Evolutionary conservation across 768 basidiomycete species (phyloP).

Genomic region (Leccinellum albellum): DNA sequence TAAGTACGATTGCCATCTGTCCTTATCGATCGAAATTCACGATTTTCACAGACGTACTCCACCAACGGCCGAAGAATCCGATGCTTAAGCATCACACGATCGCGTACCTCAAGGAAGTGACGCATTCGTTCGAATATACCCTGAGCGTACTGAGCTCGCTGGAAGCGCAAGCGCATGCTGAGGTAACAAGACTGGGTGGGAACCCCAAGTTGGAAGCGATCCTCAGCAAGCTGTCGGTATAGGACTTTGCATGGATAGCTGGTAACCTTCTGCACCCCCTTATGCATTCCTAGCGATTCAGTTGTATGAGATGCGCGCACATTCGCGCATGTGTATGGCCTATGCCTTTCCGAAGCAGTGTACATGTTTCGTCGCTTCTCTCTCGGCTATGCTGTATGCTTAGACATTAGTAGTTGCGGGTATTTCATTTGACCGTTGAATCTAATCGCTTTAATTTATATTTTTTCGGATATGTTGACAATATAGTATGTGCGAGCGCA

Average conservation of each 20-base stretch:
- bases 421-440: not conserved
- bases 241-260: not conserved
- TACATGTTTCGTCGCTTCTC: not conserved
- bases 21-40: not conserved
- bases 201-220: slow-evolving; percentile 60
- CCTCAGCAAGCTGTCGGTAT: slow-evolving; percentile 46
- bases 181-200: slow-evolving; percentile 74
- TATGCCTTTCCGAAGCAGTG: not conserved
- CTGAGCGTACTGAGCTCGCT: slow-evolving; percentile 61
- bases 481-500: not conserved
- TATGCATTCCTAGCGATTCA: not conserved
- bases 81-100: slow-evolving; percentile 81
- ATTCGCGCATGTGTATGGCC: not conserved
- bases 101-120: slow-evolving; percentile 68
- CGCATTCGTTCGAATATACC: slow-evolving; percentile 87
- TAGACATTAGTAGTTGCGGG: not conserved
- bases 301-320: not conserved
- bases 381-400: not conserved
- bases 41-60: slow-evolving; percentile 68
- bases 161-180: slow-evolving; percentile 61
- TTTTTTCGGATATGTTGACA: not conserved
- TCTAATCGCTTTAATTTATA: not conserved
- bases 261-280: not conserved
- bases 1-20: slow-evolving; percentile 58
- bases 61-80: slow-evolving; percentile 79